A percentile compares a stretch with the other conserved stretches of the same genome.
phyloP scores from a whole-genome alignment of 352 stramenopile genomes.

The Plasmopara muralis region DNA sequence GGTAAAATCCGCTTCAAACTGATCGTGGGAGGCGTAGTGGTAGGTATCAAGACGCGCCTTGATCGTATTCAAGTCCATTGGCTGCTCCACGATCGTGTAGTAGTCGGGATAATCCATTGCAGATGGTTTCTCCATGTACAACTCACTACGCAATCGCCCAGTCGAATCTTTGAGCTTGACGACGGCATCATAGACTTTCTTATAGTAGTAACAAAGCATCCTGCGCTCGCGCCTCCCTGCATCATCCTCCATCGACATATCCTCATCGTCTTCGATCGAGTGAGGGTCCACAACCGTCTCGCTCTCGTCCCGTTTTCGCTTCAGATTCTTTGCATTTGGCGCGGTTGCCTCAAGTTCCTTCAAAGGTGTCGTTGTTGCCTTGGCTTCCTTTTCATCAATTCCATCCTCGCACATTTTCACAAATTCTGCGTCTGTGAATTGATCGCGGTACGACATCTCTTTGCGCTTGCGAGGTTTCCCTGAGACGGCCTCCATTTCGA shows the following conservation, averaged over 20 bases:
- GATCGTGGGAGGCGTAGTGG: constrained; percentile 49
- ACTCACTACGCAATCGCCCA: constrained; percentile 54
- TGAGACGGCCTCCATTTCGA: constrained; percentile 42
- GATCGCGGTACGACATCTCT: constrained; percentile 81
- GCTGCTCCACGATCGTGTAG: constrained; percentile 79
- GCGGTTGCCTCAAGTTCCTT: constrained; percentile 2
- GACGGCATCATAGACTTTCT: constrained; percentile 80
- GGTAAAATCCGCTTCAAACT: constrained; percentile 76
- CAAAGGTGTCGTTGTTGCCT: constrained; percentile 14
- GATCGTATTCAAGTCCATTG: constrained; percentile 87
- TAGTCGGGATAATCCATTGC: constrained; percentile 84
- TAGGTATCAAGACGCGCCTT: constrained; percentile 68
- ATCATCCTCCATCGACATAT: constrained; percentile 35
- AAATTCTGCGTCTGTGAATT: constrained; percentile 84
- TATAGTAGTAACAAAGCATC: constrained; percentile 74
- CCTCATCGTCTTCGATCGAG: constrained; percentile 25
- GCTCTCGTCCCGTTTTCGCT: constrained; percentile 33
- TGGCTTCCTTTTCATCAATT: constrained; percentile 39
- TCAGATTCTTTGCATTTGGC: constrained; percentile 3
- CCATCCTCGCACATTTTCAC: constrained; percentile 85
- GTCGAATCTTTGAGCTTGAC: constrained; percentile 67
- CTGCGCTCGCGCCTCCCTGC: constrained; percentile 48
- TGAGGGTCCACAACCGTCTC: constrained; percentile 16
- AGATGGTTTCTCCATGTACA: constrained; percentile 80
- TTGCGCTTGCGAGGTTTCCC: constrained; percentile 65